These are phyloP conservation scores for Phytophthora litchii DNA, from an alignment of 352 stramenopile genomes.

Conservation along the genomic window DNA sequence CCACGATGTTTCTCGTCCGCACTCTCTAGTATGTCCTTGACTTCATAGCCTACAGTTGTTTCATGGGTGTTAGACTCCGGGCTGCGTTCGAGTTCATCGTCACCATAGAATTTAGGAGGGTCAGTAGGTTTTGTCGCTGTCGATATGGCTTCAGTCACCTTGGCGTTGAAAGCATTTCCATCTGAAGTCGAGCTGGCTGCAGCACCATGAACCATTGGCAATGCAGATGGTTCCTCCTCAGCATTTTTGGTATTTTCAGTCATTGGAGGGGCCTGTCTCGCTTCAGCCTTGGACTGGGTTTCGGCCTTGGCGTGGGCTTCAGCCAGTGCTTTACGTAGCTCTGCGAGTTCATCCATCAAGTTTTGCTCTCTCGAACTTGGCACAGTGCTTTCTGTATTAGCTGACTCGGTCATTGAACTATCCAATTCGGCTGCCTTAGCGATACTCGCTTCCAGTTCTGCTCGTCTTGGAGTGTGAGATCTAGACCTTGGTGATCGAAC, in stretches of 20 bases:
- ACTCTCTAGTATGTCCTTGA: background rate
- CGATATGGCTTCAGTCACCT: background rate
- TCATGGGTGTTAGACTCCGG: background rate
- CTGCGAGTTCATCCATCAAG: constrained; percentile 38
- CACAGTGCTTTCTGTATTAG: background rate
- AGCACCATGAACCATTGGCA: background rate
- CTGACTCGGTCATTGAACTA: background rate
- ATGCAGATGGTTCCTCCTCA: constrained; percentile 2
- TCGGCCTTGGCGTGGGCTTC: constrained; percentile 25
- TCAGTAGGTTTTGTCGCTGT: background rate
- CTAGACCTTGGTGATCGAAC: constrained; percentile 13
- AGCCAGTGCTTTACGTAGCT: constrained; percentile 39
- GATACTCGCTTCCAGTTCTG: constrained; percentile 23
- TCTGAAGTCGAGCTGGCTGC: background rate
- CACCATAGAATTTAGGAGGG: background rate
- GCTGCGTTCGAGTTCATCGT: background rate
- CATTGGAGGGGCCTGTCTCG: background rate
- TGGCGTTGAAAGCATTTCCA: background rate
- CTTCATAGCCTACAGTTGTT: background rate
- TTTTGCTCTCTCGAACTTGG: constrained; percentile 38
- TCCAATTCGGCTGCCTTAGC: constrained; percentile 6
- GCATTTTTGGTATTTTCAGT: background rate
- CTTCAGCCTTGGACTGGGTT: constrained; percentile 11
- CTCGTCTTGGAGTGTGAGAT: constrained; percentile 14
- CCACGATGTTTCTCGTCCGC: background rate